Evolutionary conservation across 371 early-diverging fungal genomes (phyloP).

Genomic region (Rhizopus sp.): DNA sequence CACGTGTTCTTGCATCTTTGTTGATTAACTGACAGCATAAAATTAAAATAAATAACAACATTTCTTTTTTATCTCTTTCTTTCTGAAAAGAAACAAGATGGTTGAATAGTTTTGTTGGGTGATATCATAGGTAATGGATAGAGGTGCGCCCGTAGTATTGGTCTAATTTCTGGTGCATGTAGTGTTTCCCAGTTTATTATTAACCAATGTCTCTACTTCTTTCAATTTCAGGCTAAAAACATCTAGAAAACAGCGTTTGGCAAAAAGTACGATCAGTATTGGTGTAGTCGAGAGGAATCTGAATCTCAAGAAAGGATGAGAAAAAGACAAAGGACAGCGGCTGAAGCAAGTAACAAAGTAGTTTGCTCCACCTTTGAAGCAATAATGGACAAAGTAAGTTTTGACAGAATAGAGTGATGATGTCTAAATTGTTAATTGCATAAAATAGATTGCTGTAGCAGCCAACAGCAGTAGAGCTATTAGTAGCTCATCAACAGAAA

Average conservation of each 20-base stretch:
- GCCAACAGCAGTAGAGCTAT: conserved; percentile 3
- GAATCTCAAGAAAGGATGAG: conserved; percentile 13
- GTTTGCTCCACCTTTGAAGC: no score
- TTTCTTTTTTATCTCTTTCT: no score
- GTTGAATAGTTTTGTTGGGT: no score
- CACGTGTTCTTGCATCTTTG: no score
- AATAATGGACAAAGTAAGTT: conserved; percentile 17
- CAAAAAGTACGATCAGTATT: conserved; percentile 12
- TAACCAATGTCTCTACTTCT: conserved; percentile 8
- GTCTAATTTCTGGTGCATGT: no score
- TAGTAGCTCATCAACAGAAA: conserved; percentile 11
- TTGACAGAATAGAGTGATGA: conserved; percentile 16
- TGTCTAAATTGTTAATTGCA: conserved; percentile 15
- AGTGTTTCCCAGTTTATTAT: neutral
- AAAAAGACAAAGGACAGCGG: conserved; percentile 14
- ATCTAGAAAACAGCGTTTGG: conserved; percentile 4
- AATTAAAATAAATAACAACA: no score
- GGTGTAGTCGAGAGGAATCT: conserved; percentile 6
- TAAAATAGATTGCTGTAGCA: conserved; percentile 16
- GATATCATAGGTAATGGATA: no score
- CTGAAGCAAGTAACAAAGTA: no score
- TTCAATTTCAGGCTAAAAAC: conserved; percentile 15
- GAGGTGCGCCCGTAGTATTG: no score
- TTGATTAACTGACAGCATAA: no score
- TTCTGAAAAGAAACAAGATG: no score